phyloP scores from a whole-genome alignment of 768 basidiomycete species.

The Lactarius hatsudake region DNA sequence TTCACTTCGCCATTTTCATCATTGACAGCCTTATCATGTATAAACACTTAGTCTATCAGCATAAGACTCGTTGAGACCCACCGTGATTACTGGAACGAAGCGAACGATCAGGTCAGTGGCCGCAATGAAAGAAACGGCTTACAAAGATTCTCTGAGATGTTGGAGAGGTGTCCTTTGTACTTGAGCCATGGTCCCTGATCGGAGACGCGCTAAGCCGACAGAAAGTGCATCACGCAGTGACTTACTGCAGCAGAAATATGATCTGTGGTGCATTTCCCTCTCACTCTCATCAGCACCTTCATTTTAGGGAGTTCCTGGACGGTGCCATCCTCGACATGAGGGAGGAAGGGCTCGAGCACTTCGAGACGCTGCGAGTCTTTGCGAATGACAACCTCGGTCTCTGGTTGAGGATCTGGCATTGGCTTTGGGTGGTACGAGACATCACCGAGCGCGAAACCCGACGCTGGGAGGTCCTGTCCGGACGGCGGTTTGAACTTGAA shows the following conservation, averaged over 20 bases:
- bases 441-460: constrained; percentile 78
- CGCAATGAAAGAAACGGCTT: constrained; percentile 35
- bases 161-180: constrained; percentile 95
- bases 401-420: constrained; percentile 68
- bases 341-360: constrained; percentile 77
- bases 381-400: constrained; percentile 73
- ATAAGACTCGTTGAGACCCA: constrained; percentile 31
- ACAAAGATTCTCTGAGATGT: constrained; percentile 95
- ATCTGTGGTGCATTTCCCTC: constrained; percentile 99
- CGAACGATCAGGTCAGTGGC: background rate
- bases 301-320: constrained; percentile 74
- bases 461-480: constrained; percentile 79
- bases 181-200: constrained; percentile 93
- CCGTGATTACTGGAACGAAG: constrained; percentile 70
- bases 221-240: background rate
- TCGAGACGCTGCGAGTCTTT: constrained; percentile 84
- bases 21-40: constrained; percentile 68
- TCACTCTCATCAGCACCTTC: constrained; percentile 84
- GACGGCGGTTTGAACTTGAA: constrained; percentile 86
- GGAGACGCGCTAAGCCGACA: background rate
- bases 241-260: constrained; percentile 94
- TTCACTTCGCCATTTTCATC: constrained; percentile 95
- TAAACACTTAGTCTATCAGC: constrained; percentile 13
- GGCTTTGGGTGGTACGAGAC: constrained; percentile 75
- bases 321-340: constrained; percentile 62